These are phyloP conservation scores for Neurospora sp. DNA, from an alignment of 2,329 filamentous ascomycete species.

Conservation along the genomic window DNA sequence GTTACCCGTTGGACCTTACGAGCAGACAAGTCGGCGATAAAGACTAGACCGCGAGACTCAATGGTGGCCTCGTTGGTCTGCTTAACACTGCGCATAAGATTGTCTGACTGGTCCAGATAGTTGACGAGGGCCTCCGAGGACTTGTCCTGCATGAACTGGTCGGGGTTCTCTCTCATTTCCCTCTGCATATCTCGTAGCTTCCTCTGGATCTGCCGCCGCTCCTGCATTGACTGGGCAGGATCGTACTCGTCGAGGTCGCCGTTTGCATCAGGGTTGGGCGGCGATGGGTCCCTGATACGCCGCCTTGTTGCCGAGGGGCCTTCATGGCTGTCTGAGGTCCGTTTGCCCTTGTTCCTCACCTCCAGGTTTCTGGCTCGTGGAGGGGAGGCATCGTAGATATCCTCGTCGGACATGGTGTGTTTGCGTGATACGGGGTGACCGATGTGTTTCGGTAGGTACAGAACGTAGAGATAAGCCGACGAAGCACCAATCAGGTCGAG, in stretches of 20 bases:
- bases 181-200: slow-evolving; percentile 58
- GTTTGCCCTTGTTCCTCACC: slow-evolving; percentile 9
- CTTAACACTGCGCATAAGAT: slow-evolving; percentile 58
- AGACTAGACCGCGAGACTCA: slow-evolving; percentile 78
- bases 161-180: slow-evolving; percentile 48
- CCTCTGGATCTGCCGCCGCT: slow-evolving; percentile 62
- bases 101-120: slow-evolving; percentile 57
- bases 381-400: not conserved
- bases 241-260: slow-evolving; percentile 51
- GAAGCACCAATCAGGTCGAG: not conserved
- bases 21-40: slow-evolving; percentile 68
- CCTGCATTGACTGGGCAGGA: slow-evolving; percentile 68
- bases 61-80: slow-evolving; percentile 87
- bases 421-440: not conserved
- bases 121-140: slow-evolving; percentile 48
- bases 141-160: slow-evolving; percentile 55
- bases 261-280: slow-evolving; percentile 20
- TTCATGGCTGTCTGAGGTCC: slow-evolving; percentile 10
- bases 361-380: slow-evolving; percentile 4
- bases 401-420: not conserved
- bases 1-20: slow-evolving; percentile 68
- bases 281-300: slow-evolving; percentile 15
- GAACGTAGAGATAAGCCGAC: not conserved
- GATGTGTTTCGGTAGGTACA: not conserved
- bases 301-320: slow-evolving; percentile 14